Percentiles rank a stretch among this genome's conserved stretches.
Conservation (phyloP, 2,329 filamentous ascomycete species). For the Tolypocladium album region DNA sequence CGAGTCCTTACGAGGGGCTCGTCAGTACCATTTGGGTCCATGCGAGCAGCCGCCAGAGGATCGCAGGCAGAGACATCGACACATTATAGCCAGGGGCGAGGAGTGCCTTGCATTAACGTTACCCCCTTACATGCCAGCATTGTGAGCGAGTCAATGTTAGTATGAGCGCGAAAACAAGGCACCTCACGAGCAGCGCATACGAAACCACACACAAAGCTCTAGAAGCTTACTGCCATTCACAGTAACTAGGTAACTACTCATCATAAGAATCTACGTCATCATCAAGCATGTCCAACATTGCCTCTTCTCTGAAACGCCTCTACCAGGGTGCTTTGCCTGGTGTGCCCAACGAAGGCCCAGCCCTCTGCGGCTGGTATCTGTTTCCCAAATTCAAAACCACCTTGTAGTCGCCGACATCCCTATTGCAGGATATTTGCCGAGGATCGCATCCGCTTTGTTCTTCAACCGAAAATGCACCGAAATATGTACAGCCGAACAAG, state of each 20-base stretch:
- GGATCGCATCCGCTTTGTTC: not conserved
- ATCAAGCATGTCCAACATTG: slow-evolving; percentile 5
- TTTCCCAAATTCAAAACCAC: not conserved
- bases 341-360: slow-evolving; percentile 1
- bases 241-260: slow-evolving; percentile 10
- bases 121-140: not conserved
- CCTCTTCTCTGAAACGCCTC: slow-evolving; percentile 2
- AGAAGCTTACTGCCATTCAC: not conserved
- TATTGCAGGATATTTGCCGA: not conserved
- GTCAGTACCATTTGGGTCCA: not conserved
- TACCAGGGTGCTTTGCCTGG: not conserved
- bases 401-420: not conserved
- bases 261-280: slow-evolving; percentile 14
- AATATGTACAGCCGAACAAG: slow-evolving; percentile 21
- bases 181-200: not conserved
- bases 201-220: not conserved
- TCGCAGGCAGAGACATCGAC: not conserved
- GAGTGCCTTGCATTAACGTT: not conserved
- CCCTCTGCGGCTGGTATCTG: slow-evolving; percentile 4
- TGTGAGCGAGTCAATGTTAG: not conserved
- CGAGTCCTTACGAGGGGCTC: not conserved
- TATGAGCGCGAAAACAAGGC: not conserved
- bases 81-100: not conserved
- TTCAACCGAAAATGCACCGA: slow-evolving; percentile 6
- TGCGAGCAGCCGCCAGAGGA: not conserved